phyloP scores from a whole-genome alignment of 1,284 basidiomycete species.

The Heterobasidion parviporum region DNA sequence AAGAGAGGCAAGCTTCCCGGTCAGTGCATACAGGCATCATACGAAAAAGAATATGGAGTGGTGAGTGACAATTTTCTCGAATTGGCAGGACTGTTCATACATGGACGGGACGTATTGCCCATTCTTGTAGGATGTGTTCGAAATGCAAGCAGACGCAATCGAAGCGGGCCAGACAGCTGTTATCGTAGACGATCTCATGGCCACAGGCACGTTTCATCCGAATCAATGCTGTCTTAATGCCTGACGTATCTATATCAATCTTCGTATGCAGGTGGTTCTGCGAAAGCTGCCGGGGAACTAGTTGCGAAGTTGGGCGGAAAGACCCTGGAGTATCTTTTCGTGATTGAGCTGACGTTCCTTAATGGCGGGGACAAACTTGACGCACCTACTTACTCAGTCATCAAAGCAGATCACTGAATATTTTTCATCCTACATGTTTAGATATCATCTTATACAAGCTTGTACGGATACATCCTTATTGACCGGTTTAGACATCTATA shows the following conservation, averaged over 20 bases:
- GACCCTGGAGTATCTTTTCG: constrained; percentile 90
- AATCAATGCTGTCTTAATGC: not conserved
- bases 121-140: constrained; percentile 70
- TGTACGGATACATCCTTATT: not conserved
- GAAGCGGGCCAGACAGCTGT: constrained; percentile 79
- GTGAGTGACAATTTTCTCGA: constrained; percentile 32
- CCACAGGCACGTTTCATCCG: constrained; percentile 62
- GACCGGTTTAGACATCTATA: constrained; percentile 23
- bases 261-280: constrained; percentile 74
- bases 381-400: constrained; percentile 82
- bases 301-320: constrained; percentile 78
- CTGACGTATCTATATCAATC: not conserved
- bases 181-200: constrained; percentile 94
- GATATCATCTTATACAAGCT: not conserved
- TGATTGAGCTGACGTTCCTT: constrained; percentile 84
- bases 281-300: constrained; percentile 89
- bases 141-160: constrained; percentile 91
- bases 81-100: constrained; percentile 7
- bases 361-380: constrained; percentile 75
- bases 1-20: constrained; percentile 96
- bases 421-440: not conserved
- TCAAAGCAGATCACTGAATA: constrained; percentile 62
- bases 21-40: constrained; percentile 67
- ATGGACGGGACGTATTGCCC: not conserved
- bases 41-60: constrained; percentile 91